These are phyloP conservation scores for Colletotrichum sp. DNA, from an alignment of 2,329 filamentous ascomycete genomes.

Conservation along the genomic window DNA sequence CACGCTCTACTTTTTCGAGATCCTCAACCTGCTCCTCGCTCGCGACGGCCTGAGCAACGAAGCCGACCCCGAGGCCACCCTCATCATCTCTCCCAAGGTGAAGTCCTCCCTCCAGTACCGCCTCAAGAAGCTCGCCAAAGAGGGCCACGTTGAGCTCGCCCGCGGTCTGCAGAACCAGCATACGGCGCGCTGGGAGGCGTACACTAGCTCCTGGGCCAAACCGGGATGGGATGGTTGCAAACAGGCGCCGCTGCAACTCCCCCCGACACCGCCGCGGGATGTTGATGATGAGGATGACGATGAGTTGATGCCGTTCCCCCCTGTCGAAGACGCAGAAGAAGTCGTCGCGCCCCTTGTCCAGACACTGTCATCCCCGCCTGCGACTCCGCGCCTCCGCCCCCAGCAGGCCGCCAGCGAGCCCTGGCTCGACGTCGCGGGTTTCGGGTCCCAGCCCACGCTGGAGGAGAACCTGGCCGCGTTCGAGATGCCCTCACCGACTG, in stretches of 20 bases:
- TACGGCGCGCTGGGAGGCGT: background rate
- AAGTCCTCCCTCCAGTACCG: background rate
- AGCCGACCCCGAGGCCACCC: background rate
- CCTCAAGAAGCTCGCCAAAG: background rate
- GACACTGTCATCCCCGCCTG: background rate
- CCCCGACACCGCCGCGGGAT: background rate
- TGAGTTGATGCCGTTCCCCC: too few relatives aligned
- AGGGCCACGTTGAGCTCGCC: background rate
- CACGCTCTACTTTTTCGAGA: background rate
- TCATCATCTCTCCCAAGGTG: background rate
- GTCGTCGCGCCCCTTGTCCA: background rate
- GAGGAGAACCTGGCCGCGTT: background rate
- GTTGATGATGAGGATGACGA: too few relatives aligned
- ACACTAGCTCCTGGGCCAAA: background rate
- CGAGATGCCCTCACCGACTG: background rate
- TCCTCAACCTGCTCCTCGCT: background rate
- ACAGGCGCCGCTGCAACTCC: background rate
- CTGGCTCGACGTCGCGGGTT: background rate
- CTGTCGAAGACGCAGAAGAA: too few relatives aligned
- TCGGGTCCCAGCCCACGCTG: background rate
- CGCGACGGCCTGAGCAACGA: background rate
- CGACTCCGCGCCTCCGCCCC: background rate
- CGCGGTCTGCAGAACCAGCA: background rate
- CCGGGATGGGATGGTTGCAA: background rate
- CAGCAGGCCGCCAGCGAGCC: background rate